Base-by-base conservation (phyloP, 352 stramenopile species). In the Phytophthora foliorum region DNA sequence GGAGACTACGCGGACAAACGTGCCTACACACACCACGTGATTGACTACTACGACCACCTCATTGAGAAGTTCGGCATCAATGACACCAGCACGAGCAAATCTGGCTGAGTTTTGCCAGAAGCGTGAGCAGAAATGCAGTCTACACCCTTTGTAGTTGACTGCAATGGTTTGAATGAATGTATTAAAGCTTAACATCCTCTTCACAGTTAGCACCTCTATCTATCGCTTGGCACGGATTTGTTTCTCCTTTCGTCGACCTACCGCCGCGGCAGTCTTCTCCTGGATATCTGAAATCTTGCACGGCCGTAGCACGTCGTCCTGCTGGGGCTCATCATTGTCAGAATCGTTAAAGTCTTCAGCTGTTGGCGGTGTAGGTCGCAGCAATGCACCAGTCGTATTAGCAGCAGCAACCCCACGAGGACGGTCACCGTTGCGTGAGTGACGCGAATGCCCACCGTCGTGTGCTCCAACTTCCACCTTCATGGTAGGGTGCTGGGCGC, bases 21-120 rank as follows among this genome's bases (percentile, higher is more conserved):
- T 45, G 77, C 76, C 34, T 97, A 97, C 75, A 94, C 90, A 42
- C 76, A 90, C 74, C 80, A 91, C 54, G 83, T 95, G 34, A 95
- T 96, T 59, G 81, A 90, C 57, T 97, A 96, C 74, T 97, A 90
- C 67, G 84, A 97, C 69, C 75, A 87, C 48, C 66, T 97, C 14
- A 80, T 88, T 46, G 58, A 62, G 31, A 78, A 96, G 73, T 95
- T 87, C 57, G 77, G 69, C 22, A 90, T 96, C 34, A 52, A 86
- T 2, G 86, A 81, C 25, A 63, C 63, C 5, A 74, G 63, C 29
- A 77, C 59, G 10, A 74, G 65, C 67, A 70, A 73, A 54, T 78
- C 71, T 21, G 60, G 69, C 2, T 77, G 58, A 62, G 6, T 24
- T 13, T 25, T 17, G 3, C 21, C 24, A 29, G 6, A 17, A 19